phyloP scores from a whole-genome alignment of 2,329 filamentous ascomycete genomes.

The Cordyceps cateniannulata region DNA sequence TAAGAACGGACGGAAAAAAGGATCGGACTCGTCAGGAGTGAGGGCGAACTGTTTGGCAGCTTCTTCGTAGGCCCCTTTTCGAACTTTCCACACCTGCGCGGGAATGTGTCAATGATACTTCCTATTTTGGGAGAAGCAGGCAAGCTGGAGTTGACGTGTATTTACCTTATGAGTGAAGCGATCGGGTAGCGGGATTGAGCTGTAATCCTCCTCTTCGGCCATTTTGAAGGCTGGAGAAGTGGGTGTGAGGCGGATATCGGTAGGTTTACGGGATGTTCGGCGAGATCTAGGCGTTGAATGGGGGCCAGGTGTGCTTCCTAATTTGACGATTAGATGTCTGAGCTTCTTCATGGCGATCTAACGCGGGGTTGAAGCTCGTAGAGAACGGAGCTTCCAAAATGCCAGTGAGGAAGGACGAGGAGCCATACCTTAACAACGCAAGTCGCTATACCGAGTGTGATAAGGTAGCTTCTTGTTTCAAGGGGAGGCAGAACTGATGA shows the following conservation, averaged over 20 bases:
- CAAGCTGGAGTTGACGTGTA: background rate
- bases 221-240: slow-evolving; percentile 39
- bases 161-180: slow-evolving; percentile 75
- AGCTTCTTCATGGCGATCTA: slow-evolving; percentile 7
- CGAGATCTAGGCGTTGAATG: background rate
- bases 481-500: background rate
- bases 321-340: slow-evolving; percentile 6
- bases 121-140: background rate
- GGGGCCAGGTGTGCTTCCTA: background rate
- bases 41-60: slow-evolving; percentile 79
- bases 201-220: slow-evolving; percentile 84
- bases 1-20: slow-evolving; percentile 80
- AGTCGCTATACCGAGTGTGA: background rate
- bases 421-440: slow-evolving; percentile 1
- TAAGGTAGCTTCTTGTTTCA: background rate
- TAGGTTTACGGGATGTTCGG: background rate
- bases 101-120: background rate
- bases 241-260: slow-evolving; percentile 13
- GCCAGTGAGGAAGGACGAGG: background rate
- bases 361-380: background rate
- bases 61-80: slow-evolving; percentile 92
- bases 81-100: slow-evolving; percentile 81
- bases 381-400: background rate
- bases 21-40: slow-evolving; percentile 77
- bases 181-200: slow-evolving; percentile 68